Conservation (phyloP, 371 early-diverging fungal species). For the Blakeslea trispora region DNA sequence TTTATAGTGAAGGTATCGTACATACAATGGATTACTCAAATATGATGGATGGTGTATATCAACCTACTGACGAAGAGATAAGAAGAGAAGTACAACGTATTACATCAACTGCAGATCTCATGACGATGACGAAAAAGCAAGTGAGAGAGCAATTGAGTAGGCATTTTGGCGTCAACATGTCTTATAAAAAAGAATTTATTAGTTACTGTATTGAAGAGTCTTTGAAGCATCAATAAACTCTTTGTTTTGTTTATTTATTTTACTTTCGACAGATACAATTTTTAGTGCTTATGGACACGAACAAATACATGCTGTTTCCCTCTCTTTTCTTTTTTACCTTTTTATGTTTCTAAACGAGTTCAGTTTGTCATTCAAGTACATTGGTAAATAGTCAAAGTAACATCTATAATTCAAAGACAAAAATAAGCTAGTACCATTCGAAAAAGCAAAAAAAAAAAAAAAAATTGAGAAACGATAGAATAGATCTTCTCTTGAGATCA, state of each 20-base stretch:
- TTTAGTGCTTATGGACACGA: no score
- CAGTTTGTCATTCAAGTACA: neutral
- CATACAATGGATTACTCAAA: constrained; percentile 6
- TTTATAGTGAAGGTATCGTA: constrained; percentile 24
- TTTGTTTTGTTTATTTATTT: no score
- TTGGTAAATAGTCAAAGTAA: no score
- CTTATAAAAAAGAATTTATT: constrained; percentile 78
- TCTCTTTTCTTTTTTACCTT: no score
- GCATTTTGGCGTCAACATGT: constrained; percentile 79
- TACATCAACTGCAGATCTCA: constrained; percentile 73
- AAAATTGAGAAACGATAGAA: no score
- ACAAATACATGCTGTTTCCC: no score
- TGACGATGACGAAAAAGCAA: constrained; percentile 82
- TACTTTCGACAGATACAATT: no score
- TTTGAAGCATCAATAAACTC: constrained; percentile 47
- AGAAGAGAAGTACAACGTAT: constrained; percentile 73
- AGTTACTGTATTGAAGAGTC: constrained; percentile 82
- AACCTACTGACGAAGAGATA: constrained; percentile 80
- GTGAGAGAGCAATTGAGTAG: constrained; percentile 80
- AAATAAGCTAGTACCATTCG: no score
- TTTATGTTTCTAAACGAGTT: no score
- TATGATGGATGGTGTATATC: constrained; percentile 12
- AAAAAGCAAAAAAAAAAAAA: no score
- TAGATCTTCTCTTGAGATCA: no score
- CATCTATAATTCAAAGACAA: no score